These are phyloP conservation scores for Phanerodontia chrysosporium DNA, from an alignment of 768 basidiomycete species.

Conservation along the genomic window DNA sequence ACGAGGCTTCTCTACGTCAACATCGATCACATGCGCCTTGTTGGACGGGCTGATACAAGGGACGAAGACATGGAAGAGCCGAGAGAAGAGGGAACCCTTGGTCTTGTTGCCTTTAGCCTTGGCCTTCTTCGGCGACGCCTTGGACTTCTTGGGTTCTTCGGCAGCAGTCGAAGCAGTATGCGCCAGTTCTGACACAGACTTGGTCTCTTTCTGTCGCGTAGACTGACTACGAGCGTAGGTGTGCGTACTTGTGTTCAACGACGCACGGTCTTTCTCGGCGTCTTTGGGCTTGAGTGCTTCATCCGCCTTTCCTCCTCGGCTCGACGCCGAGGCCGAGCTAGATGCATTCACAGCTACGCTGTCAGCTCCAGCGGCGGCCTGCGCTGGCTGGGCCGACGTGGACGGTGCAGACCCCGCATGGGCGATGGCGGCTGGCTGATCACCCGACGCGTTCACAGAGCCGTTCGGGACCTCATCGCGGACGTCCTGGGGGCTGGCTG, in stretches of 20 bases:
- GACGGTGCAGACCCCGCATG: conserved; percentile 24
- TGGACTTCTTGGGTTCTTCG: conserved; percentile 19
- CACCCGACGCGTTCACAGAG: conserved; percentile 14
- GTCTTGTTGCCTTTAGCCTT: conserved; percentile 26
- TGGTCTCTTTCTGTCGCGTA: conserved; percentile 27
- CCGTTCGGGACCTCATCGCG: conserved; percentile 11
- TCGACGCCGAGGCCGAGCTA: conserved; percentile 27
- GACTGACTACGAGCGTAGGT: conserved; percentile 32
- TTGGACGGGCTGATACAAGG: conserved; percentile 60
- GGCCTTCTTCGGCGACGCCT: conserved; percentile 10
- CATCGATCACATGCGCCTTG: conserved; percentile 43
- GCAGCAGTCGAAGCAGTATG: conserved; percentile 27
- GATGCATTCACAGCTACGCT: conserved; percentile 6
- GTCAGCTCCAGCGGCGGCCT: neutral
- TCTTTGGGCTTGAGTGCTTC: conserved; percentile 35
- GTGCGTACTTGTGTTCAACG: conserved; percentile 40
- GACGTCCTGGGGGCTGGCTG: neutral
- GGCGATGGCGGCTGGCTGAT: conserved; percentile 10
- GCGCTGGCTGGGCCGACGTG: conserved; percentile 8
- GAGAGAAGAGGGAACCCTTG: conserved; percentile 53
- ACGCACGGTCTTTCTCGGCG: conserved; percentile 44
- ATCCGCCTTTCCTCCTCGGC: conserved; percentile 29
- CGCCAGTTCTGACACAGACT: conserved; percentile 30
- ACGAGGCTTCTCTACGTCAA: conserved; percentile 19
- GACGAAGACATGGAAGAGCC: conserved; percentile 56